These are phyloP conservation scores for Allium sativum DNA, from an alignment of 106 monocot species.

Conservation along the genomic window DNA sequence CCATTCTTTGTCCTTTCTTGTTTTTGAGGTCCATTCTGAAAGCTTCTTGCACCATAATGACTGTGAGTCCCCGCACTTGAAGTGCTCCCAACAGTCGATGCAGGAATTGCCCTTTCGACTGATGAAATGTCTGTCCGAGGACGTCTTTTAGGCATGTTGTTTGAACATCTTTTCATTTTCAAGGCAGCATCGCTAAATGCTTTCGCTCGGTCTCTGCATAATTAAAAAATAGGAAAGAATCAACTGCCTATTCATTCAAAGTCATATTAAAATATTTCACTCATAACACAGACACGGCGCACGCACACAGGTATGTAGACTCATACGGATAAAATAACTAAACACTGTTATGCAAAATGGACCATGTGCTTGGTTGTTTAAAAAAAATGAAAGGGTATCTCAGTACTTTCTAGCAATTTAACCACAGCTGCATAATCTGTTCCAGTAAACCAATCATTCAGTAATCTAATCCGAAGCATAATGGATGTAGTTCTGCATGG, in stretches of 20 bases:
- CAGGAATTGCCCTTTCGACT: conserved; percentile 21
- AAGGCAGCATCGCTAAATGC: conserved; percentile 27
- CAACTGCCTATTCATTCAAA: too few species aligned
- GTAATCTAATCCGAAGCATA: too few species aligned
- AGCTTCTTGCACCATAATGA: conserved; percentile 17
- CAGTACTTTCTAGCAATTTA: too few species aligned
- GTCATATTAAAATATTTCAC: too few species aligned
- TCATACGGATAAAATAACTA: too few species aligned
- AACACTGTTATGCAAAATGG: too few species aligned
- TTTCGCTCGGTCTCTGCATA: conserved; percentile 34
- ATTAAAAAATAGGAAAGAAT: background rate
- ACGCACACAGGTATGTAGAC: too few species aligned
- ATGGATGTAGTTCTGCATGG: background rate
- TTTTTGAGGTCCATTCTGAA: conserved; percentile 33
- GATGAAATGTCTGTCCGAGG: conserved; percentile 35
- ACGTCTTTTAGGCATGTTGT: conserved; percentile 27
- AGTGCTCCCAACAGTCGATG: conserved; percentile 14
- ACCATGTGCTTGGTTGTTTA: too few species aligned
- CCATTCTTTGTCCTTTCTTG: conserved; percentile 39
- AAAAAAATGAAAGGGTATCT: too few species aligned
- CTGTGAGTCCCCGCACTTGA: conserved; percentile 17
- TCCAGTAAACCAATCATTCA: too few species aligned
- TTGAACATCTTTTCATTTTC: conserved; percentile 33
- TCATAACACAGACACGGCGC: too few species aligned
- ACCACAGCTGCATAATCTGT: too few species aligned